Conservation (phyloP, 176 grass and related monocot species). For the Pontederia crassipes region DNA sequence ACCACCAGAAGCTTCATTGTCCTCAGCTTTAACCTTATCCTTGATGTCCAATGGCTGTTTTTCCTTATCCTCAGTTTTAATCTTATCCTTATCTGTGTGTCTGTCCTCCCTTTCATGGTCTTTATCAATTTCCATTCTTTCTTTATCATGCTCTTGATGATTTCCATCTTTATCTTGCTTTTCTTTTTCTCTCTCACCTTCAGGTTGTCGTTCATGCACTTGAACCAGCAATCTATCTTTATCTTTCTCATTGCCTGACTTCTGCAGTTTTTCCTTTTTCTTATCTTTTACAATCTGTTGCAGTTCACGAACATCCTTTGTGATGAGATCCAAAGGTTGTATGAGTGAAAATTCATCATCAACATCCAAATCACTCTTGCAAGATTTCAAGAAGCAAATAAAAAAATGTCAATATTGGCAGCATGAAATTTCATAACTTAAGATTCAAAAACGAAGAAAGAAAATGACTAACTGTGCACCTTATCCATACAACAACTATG, state of each 20-base stretch:
- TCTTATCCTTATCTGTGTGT: conserved; percentile 42
- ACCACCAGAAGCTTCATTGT: conserved; percentile 56
- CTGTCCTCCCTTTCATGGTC: conserved; percentile 40
- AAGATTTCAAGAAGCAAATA: background rate
- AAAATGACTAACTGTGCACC: background rate
- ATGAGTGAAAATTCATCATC: conserved; percentile 80
- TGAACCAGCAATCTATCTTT: conserved; percentile 42
- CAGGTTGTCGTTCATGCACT: conserved; percentile 43
- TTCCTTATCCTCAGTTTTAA: no score
- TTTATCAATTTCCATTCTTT: conserved; percentile 20
- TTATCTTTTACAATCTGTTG: conserved; percentile 83
- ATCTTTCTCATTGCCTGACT: conserved; percentile 52
- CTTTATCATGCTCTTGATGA: conserved; percentile 51
- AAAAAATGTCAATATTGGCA: no score
- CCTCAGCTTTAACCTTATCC: conserved; percentile 59
- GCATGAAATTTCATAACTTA: no score
- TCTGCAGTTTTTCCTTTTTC: conserved; percentile 48
- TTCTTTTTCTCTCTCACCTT: conserved; percentile 50
- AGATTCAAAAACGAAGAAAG: background rate
- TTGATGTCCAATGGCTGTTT: conserved; percentile 35
- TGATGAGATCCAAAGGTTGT: conserved; percentile 92
- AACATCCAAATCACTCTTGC: conserved; percentile 55
- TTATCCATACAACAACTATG: background rate
- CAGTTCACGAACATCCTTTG: conserved; percentile 75
- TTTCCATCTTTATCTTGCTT: conserved; percentile 60